Conservation (phyloP, 2,329 filamentous ascomycete genomes). For the Bipolaris oryzae region DNA sequence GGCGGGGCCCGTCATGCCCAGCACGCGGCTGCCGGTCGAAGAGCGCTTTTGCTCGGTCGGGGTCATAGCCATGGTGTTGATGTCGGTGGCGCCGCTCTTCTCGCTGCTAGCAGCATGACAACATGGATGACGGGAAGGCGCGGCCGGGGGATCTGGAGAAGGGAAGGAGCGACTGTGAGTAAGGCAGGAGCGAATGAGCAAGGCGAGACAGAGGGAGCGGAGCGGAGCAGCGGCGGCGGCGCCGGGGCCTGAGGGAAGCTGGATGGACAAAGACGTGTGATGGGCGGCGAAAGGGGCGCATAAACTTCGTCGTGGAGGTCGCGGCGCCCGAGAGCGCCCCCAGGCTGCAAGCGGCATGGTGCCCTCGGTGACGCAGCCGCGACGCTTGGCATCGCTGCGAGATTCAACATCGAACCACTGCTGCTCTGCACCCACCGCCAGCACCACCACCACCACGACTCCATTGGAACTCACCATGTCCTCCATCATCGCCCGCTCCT, state of each 20-base stretch:
- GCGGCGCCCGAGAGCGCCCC: conserved; percentile 16
- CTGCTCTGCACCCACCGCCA: conserved; percentile 18
- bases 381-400: conserved; percentile 20
- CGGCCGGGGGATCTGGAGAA: conserved; percentile 5
- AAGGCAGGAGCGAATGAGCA: conserved; percentile 28
- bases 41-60: conserved; percentile 39
- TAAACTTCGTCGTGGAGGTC: conserved; percentile 19
- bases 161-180: conserved; percentile 20
- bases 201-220: background rate
- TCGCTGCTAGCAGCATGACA: conserved; percentile 44
- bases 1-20: conserved; percentile 53
- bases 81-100: conserved; percentile 29
- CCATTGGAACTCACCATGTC: conserved; percentile 50
- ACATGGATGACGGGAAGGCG: conserved; percentile 29
- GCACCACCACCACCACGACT: conserved; percentile 6
- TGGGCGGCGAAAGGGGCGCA: conserved; percentile 26
- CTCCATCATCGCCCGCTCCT: conserved; percentile 53
- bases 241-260: conserved; percentile 7
- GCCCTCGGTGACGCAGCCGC: conserved; percentile 21
- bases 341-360: conserved; percentile 20
- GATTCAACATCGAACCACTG: conserved; percentile 30
- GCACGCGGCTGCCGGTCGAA: conserved; percentile 44
- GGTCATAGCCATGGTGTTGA: conserved; percentile 43
- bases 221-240: conserved; percentile 23
- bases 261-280: conserved; percentile 6